phyloP scores from a whole-genome alignment of 2,329 filamentous ascomycete species.

The Ophiostoma tasmaniense region DNA sequence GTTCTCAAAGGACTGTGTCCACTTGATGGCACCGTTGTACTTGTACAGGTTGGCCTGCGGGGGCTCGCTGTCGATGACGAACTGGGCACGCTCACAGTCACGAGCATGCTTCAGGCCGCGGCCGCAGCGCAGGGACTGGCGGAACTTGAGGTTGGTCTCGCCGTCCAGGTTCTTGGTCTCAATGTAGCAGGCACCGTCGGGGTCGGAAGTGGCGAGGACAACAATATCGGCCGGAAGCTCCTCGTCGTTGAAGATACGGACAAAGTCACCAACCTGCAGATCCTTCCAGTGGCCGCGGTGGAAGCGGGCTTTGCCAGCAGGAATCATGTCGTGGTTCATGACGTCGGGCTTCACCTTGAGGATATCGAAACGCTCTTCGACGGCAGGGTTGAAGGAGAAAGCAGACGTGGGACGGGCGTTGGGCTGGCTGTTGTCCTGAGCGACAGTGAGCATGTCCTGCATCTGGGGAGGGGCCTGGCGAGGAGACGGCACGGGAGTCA shows the following conservation, averaged over 20 bases:
- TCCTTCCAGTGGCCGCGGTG: constrained; percentile 94
- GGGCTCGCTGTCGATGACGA: constrained; percentile 79
- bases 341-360: constrained; percentile 48
- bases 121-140: constrained; percentile 80
- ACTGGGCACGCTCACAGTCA: constrained; percentile 85
- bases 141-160: constrained; percentile 94
- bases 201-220: constrained; percentile 84
- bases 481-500: constrained; percentile 87
- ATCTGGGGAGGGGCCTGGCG: constrained; percentile 30
- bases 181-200: constrained; percentile 90
- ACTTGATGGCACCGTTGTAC: constrained; percentile 83
- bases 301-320: constrained; percentile 68
- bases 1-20: constrained; percentile 62
- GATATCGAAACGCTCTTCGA: constrained; percentile 28
- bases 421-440: constrained; percentile 28
- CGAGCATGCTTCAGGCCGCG: constrained; percentile 75
- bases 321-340: constrained; percentile 60
- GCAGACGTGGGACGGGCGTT: constrained; percentile 28
- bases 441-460: constrained; percentile 31
- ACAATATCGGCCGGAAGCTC: constrained; percentile 91
- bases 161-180: constrained; percentile 98
- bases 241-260: constrained; percentile 93
- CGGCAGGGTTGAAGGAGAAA: constrained; percentile 30
- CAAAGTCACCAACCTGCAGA: constrained; percentile 88
- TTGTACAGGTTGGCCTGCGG: constrained; percentile 92